Conservation (phyloP, 139 green algal genomes). For the Haematococcus sp. region DNA sequence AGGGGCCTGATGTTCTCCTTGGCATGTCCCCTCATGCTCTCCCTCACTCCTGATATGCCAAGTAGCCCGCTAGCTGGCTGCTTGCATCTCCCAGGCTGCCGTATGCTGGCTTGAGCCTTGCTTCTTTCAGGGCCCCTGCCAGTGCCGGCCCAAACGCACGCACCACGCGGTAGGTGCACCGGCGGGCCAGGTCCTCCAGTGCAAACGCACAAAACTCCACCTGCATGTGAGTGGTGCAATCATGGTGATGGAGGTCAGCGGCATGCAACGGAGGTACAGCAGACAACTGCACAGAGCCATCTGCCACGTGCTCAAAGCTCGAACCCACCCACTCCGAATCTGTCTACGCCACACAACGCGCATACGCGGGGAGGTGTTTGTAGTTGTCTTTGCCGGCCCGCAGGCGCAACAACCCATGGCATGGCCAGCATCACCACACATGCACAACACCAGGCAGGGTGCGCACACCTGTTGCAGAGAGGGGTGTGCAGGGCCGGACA, state of each 20-base stretch:
- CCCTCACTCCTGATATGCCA: too few relatives aligned
- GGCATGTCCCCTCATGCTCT: too few relatives aligned
- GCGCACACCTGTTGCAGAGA: slow-evolving; percentile 9
- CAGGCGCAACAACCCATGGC: background rate
- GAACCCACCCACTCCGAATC: too few relatives aligned
- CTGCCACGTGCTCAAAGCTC: background rate
- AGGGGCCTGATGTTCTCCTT: too few relatives aligned
- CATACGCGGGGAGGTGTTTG: slow-evolving; percentile 12
- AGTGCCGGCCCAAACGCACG: slow-evolving; percentile 27
- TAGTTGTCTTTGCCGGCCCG: slow-evolving; percentile 8
- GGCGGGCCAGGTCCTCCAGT: slow-evolving; percentile 28
- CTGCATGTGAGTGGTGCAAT: too few relatives aligned
- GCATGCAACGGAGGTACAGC: background rate
- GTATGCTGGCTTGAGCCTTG: background rate
- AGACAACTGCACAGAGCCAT: background rate
- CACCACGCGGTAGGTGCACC: slow-evolving; percentile 22
- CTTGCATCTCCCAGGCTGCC: too few relatives aligned
- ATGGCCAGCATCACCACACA: background rate
- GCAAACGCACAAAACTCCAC: slow-evolving; percentile 31
- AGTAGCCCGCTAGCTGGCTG: too few relatives aligned
- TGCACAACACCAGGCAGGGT: background rate
- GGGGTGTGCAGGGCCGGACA: background rate
- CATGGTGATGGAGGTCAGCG: background rate
- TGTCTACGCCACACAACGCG: too few relatives aligned
- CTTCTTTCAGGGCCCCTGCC: slow-evolving; percentile 19